These are phyloP conservation scores for Urochloa ruziziensis DNA, from an alignment of 176 grass and related monocot genomes.

Conservation along the genomic window DNA sequence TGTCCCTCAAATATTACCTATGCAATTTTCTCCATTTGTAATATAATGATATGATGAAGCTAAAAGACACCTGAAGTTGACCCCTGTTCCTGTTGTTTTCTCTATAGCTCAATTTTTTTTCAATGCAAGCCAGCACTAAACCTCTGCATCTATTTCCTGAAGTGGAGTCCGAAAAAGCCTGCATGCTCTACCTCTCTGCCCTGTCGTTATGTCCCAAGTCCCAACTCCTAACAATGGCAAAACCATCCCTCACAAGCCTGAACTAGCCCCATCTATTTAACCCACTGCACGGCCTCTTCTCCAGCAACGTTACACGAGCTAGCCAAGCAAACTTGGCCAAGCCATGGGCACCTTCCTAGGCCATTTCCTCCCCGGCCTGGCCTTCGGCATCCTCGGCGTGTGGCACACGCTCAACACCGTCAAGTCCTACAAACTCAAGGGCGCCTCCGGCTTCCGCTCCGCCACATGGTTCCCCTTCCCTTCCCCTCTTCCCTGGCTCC, in stretches of 20 bases:
- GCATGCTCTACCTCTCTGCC: not conserved
- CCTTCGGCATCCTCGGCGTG: constrained; percentile 74
- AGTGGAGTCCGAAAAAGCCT: constrained; percentile 32
- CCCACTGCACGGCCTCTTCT: not conserved
- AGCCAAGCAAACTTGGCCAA: not conserved
- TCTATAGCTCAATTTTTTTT: constrained; percentile 3
- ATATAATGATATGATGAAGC: not conserved
- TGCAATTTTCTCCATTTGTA: not conserved
- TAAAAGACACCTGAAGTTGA: not conserved
- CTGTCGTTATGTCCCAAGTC: constrained; percentile 22
- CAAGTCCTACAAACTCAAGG: constrained; percentile 65
- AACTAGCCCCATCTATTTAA: constrained; percentile 21
- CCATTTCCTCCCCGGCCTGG: constrained; percentile 61
- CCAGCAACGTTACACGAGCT: not conserved
- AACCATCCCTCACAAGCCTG: not conserved
- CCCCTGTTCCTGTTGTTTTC: not conserved
- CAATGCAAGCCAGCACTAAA: not conserved
- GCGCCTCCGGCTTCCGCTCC: constrained; percentile 60
- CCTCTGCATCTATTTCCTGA: not conserved
- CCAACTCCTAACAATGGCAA: not conserved
- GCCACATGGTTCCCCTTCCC: constrained; percentile 68
- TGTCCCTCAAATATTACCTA: not conserved
- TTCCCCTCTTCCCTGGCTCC: constrained; percentile 32
- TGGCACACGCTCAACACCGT: constrained; percentile 77
- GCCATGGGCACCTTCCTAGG: constrained; percentile 77